A percentile compares a stretch with the other conserved stretches of the same genome.
These are phyloP conservation scores for Colletotrichum sp. DNA, from an alignment of 2,329 filamentous ascomycete species.

Conservation along the genomic window DNA sequence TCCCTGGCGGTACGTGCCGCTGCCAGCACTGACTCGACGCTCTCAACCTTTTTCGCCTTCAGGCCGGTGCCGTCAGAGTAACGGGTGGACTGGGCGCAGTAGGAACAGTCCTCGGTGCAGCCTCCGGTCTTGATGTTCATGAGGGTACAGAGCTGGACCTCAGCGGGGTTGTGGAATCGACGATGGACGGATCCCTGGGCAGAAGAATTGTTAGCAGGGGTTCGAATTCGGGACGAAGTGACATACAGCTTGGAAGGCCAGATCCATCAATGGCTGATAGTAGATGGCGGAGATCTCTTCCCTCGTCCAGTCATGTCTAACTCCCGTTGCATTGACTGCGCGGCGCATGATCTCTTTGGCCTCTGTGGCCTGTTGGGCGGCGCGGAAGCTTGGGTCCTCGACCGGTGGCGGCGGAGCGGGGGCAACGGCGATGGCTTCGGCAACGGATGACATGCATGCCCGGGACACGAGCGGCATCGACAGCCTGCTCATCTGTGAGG, in stretches of 20 bases:
- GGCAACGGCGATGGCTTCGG: conserved; percentile 2
- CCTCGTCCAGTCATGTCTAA: conserved; percentile 79
- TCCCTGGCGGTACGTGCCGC: conserved; percentile 79
- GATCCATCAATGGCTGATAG: conserved; percentile 79
- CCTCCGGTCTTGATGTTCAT: conserved; percentile 98
- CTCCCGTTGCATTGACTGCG: conserved; percentile 64
- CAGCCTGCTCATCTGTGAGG: neutral
- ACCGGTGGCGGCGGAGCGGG: conserved; percentile 9
- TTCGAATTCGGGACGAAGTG: neutral
- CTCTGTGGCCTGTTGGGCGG: neutral
- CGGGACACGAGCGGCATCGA: neutral
- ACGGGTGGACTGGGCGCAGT: conserved; percentile 88
- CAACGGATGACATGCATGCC: conserved; percentile 14
- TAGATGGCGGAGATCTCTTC: conserved; percentile 85
- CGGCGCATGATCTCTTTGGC: conserved; percentile 40
- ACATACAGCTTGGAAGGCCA: conserved; percentile 75
- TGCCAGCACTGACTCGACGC: conserved; percentile 80
- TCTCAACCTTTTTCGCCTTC: conserved; percentile 78
- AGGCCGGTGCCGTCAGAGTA: conserved; percentile 80
- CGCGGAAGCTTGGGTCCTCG: neutral
- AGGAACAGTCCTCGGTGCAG: conserved; percentile 90
- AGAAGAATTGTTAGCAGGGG: neutral
- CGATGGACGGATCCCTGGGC: conserved; percentile 78
- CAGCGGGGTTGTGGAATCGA: conserved; percentile 81
- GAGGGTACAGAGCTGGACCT: conserved; percentile 90